phyloP scores from a whole-genome alignment of 1,139 yeast genomes.

The Lipomyces yarrowii region DNA sequence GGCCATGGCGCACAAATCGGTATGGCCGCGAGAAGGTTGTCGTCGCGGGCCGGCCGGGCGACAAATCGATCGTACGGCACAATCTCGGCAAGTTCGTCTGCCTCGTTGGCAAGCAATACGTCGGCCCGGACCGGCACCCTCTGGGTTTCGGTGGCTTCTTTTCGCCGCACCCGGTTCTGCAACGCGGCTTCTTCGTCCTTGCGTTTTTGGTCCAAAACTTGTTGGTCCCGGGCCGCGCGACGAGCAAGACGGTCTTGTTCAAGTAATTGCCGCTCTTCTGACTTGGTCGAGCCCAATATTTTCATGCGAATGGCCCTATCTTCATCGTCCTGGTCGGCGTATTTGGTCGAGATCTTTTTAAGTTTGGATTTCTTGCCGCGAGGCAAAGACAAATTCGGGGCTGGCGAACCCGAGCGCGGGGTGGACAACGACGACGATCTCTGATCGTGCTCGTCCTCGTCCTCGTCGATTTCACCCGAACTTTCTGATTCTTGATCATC shows the following conservation, averaged over 20 bases:
- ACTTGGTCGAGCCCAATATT: slow-evolving; percentile 80
- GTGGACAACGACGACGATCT: not conserved
- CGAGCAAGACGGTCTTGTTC: slow-evolving; percentile 35
- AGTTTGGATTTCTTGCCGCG: slow-evolving; percentile 85
- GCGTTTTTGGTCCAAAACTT: slow-evolving; percentile 42
- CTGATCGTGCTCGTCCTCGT: not conserved
- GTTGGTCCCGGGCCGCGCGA: slow-evolving; percentile 40
- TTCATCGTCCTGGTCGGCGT: slow-evolving; percentile 89
- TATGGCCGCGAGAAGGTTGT: slow-evolving; percentile 59
- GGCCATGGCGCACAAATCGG: slow-evolving; percentile 96
- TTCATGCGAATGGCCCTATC: slow-evolving; percentile 75
- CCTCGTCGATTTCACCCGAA: not conserved
- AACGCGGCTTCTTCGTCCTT: slow-evolving; percentile 43
- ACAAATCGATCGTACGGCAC: slow-evolving; percentile 42
- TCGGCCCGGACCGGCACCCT: slow-evolving; percentile 36
- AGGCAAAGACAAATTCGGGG: slow-evolving; percentile 26
- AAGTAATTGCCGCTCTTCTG: slow-evolving; percentile 51
- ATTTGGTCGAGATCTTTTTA: slow-evolving; percentile 80
- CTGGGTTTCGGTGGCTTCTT: slow-evolving; percentile 35
- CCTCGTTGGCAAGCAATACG: slow-evolving; percentile 33
- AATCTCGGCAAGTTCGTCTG: slow-evolving; percentile 37
- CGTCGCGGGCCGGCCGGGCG: slow-evolving; percentile 45
- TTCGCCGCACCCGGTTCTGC: slow-evolving; percentile 29
- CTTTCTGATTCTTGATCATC: not conserved
- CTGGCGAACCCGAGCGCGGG: slow-evolving; percentile 11